Evolutionary conservation across 2,329 filamentous ascomycete genomes (phyloP).

Genomic region (Pseudogymnoascus sp.): DNA sequence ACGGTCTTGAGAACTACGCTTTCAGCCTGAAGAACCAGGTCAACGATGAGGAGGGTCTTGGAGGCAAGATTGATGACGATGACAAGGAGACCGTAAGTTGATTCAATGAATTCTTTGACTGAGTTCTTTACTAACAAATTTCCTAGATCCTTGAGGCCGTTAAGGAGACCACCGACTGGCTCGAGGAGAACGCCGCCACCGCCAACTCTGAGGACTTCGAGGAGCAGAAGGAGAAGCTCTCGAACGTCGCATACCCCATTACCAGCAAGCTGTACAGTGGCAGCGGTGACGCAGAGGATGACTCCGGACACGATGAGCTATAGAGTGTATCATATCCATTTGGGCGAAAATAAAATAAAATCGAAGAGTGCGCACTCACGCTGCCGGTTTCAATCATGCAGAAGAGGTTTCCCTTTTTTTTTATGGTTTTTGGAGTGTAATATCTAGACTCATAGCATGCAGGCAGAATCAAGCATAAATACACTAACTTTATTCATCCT

Average conservation of each 20-base stretch:
- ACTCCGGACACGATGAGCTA: conserved; percentile 78
- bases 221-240: conserved; percentile 99
- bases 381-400: background rate
- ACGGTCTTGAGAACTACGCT: conserved; percentile 97
- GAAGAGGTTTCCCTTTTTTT: background rate
- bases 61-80: conserved; percentile 96
- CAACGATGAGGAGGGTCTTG: conserved; percentile 91
- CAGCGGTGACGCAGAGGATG: conserved; percentile 57
- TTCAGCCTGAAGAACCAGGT: conserved; percentile 99
- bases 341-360: conserved; percentile 1
- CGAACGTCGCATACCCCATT: conserved; percentile 93
- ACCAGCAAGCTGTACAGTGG: conserved; percentile 89
- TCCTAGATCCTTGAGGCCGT: conserved; percentile 75
- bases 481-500: background rate
- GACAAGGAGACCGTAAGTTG: conserved; percentile 85
- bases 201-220: conserved; percentile 92
- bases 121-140: conserved; percentile 28
- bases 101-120: background rate
- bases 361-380: background rate
- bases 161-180: conserved; percentile 95
- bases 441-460: conserved; percentile 6
- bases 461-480: conserved; percentile 7
- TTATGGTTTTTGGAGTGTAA: conserved; percentile 2
- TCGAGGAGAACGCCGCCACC: conserved; percentile 84
- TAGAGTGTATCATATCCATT: conserved; percentile 38